Percentiles rank a stretch among this genome's conserved stretches.
phyloP scores from a whole-genome alignment of 108 stramenopile genomes.

The Cylindrotheca closterium region DNA sequence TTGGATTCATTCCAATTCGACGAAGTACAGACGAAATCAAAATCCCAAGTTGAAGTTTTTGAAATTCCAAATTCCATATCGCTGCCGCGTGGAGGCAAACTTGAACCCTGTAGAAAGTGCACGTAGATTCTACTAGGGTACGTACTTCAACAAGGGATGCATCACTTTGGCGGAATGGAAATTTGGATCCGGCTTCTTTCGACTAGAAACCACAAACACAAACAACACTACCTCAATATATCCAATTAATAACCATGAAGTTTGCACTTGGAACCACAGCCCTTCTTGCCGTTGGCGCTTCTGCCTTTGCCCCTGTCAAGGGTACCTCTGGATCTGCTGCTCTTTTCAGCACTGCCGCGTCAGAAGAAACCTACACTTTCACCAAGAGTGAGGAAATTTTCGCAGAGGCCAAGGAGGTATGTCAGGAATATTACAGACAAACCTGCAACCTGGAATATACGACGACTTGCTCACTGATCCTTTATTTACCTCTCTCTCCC shows the following conservation, averaged over 20 bases:
- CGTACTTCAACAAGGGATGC: slow-evolving; percentile 8
- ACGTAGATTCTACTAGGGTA: background rate
- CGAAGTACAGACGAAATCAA: too few relatives aligned
- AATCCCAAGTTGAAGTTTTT: background rate
- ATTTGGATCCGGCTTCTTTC: too few relatives aligned
- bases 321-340: slow-evolving; percentile 19
- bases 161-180: background rate
- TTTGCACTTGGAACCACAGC: slow-evolving; percentile 57
- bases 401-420: slow-evolving; percentile 78
- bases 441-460: background rate
- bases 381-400: slow-evolving; percentile 89
- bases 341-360: slow-evolving; percentile 25
- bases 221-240: background rate
- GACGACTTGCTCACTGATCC: background rate
- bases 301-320: slow-evolving; percentile 59
- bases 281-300: slow-evolving; percentile 55
- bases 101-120: background rate
- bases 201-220: too few relatives aligned
- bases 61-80: background rate
- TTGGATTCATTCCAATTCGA: too few relatives aligned
- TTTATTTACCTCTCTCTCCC: background rate
- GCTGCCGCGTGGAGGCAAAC: background rate
- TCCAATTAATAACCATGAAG: slow-evolving; percentile 47
- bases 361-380: slow-evolving; percentile 68
- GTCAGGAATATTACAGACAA: slow-evolving; percentile 11